Evolutionary conservation across 2,329 filamentous ascomycete species (phyloP).

Genomic region (Graphilbum ipis-grandicollis): DNA sequence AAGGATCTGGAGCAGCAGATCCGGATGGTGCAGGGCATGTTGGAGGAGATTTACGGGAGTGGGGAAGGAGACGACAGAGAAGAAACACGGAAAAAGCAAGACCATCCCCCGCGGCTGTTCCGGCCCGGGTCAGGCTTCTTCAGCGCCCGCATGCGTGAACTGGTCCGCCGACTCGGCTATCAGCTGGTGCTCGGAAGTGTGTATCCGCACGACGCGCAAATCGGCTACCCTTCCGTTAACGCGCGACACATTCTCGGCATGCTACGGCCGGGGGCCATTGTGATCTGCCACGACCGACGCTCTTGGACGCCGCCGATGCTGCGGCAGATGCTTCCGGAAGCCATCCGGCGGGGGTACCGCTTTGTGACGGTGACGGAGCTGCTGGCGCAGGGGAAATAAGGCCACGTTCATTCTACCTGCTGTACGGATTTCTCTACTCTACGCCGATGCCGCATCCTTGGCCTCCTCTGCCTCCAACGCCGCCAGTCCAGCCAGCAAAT

Average conservation of each 20-base stretch:
- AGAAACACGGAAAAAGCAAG: slow-evolving; percentile 2
- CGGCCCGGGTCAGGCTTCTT: slow-evolving; percentile 77
- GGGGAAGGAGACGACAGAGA: slow-evolving; percentile 15
- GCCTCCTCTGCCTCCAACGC: slow-evolving; percentile 20
- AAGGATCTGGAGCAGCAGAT: slow-evolving; percentile 47
- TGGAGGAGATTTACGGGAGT: slow-evolving; percentile 41
- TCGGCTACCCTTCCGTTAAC: slow-evolving; percentile 51
- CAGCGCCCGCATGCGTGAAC: slow-evolving; percentile 46
- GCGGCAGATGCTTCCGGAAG: slow-evolving; percentile 50
- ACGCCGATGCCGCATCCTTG: no score
- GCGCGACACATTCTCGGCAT: slow-evolving; percentile 66
- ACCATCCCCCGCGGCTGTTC: slow-evolving; percentile 44
- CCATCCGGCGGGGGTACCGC: slow-evolving; percentile 50
- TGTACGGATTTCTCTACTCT: no score
- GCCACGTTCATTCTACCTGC: no score
- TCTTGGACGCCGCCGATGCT: slow-evolving; percentile 75
- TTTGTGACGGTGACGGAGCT: slow-evolving; percentile 57
- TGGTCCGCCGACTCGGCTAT: slow-evolving; percentile 46
- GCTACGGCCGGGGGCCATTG: slow-evolving; percentile 57
- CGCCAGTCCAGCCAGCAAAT: slow-evolving; percentile 52
- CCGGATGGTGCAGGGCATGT: slow-evolving; percentile 39
- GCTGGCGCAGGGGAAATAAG: no score
- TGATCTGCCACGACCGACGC: slow-evolving; percentile 74
- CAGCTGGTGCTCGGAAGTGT: slow-evolving; percentile 64
- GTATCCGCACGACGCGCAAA: slow-evolving; percentile 85